Conservation (phyloP, 768 basidiomycete genomes). For the Lactarius sp. region DNA sequence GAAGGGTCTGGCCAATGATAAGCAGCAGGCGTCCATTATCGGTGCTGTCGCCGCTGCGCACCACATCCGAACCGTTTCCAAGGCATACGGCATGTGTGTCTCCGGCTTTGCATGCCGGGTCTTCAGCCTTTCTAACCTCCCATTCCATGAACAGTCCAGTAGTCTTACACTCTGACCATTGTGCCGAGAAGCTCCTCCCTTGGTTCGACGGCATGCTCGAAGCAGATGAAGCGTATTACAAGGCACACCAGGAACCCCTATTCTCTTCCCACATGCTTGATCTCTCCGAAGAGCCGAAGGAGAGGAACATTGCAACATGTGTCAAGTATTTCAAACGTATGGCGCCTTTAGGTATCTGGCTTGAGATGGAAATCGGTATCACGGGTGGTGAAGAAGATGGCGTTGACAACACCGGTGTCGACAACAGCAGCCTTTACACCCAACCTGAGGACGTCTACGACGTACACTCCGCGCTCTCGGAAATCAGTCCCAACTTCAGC, state of each 20-base stretch:
- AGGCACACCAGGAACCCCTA: constrained; percentile 77
- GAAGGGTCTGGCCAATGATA: constrained; percentile 91
- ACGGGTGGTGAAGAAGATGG: constrained; percentile 99
- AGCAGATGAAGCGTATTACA: constrained; percentile 91
- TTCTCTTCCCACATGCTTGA: constrained; percentile 99
- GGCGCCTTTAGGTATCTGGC: constrained; percentile 88
- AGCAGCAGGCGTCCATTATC: constrained; percentile 91
- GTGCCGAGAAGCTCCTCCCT: constrained; percentile 93
- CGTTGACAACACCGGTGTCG: constrained; percentile 94
- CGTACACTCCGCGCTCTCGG: constrained; percentile 76
- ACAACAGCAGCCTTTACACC: constrained; percentile 92
- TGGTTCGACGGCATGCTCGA: constrained; percentile 99
- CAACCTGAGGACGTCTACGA: constrained; percentile 96
- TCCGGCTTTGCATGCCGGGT: constrained; percentile 4
- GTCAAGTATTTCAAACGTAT: constrained; percentile 94
- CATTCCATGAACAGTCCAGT: constrained; percentile 62
- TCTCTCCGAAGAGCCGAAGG: constrained; percentile 87
- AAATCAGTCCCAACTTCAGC: constrained; percentile 89
- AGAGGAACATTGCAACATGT: constrained; percentile 91
- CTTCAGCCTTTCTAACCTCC: constrained; percentile 7
- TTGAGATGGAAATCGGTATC: constrained; percentile 99
- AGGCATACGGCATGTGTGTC: constrained; percentile 87
- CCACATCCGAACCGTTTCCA: constrained; percentile 84
- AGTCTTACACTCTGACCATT: constrained; percentile 97
- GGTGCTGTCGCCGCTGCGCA: constrained; percentile 91